phyloP scores from a whole-genome alignment of 768 basidiomycete genomes.

The Suillus paluster region DNA sequence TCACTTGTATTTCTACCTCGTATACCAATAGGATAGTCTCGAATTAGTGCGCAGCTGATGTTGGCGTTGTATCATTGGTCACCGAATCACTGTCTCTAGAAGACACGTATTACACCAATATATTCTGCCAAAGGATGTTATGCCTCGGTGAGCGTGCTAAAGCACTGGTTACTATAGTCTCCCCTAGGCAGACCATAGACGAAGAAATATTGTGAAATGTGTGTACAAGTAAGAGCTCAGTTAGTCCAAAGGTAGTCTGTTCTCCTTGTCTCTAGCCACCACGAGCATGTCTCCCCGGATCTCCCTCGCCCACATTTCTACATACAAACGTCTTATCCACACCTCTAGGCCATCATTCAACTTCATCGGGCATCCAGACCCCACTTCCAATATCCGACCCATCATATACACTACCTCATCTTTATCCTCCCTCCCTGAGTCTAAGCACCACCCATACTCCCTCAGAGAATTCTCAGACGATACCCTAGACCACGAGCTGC shows the following conservation, averaged over 20 bases:
- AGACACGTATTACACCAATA: not conserved
- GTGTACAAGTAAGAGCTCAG: too few species aligned
- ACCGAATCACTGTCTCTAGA: not conserved
- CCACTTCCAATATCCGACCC: constrained; percentile 79
- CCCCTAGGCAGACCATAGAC: not conserved
- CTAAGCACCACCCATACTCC: constrained; percentile 70
- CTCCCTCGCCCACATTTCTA: not conserved
- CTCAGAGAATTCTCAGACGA: constrained; percentile 64
- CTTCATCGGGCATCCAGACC: constrained; percentile 74
- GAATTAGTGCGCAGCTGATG: not conserved
- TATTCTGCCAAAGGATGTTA: too few species aligned
- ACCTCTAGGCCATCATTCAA: constrained; percentile 33
- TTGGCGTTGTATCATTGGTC: not conserved
- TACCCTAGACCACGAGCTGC: constrained; percentile 52
- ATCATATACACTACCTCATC: constrained; percentile 71
- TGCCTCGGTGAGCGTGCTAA: too few species aligned
- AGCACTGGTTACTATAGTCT: too few species aligned
- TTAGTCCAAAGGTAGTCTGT: too few species aligned
- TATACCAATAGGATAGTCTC: not conserved
- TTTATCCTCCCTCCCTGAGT: constrained; percentile 31
- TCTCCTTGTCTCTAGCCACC: not conserved
- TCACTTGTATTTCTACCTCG: constrained; percentile 5
- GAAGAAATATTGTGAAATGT: not conserved
- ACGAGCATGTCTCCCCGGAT: not conserved
- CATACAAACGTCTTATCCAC: constrained; percentile 19